Evolutionary conservation across 768 basidiomycete genomes (phyloP).

Genomic region (Austroboletus eburneus): DNA sequence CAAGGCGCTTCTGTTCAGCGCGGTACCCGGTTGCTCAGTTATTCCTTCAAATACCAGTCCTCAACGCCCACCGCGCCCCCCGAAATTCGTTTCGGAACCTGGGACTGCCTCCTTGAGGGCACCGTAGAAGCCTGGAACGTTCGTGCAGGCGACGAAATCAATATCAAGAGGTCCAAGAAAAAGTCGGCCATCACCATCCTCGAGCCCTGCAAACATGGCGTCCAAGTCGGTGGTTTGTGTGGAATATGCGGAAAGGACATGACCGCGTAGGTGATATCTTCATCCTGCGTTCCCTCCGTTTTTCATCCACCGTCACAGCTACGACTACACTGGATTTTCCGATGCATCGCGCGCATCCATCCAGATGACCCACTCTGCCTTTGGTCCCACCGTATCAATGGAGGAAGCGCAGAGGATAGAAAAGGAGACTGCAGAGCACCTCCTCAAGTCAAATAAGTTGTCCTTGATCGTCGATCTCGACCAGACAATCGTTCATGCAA

Average conservation of each 20-base stretch:
- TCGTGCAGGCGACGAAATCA: conserved; percentile 60
- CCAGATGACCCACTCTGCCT: conserved; percentile 91
- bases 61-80: conserved; percentile 42
- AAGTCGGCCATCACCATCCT: conserved; percentile 60
- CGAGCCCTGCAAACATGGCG: conserved; percentile 96
- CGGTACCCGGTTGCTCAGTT: conserved; percentile 78
- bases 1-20: conserved; percentile 49
- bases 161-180: conserved; percentile 53
- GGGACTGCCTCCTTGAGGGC: conserved; percentile 88
- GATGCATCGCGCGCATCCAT: conserved; percentile 85
- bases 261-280: conserved; percentile 59
- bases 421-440: conserved; percentile 71
- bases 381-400: conserved; percentile 86
- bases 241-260: conserved; percentile 95
- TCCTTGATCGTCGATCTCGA: conserved; percentile 98
- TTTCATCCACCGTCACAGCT: conserved; percentile 37
- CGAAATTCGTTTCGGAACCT: conserved; percentile 80
- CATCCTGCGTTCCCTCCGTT: background rate
- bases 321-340: conserved; percentile 85
- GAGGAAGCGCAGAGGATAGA: conserved; percentile 92
- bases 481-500: conserved; percentile 98
- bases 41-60: conserved; percentile 67
- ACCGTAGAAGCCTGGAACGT: conserved; percentile 68
- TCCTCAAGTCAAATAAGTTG: conserved; percentile 72
- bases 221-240: conserved; percentile 89